Conservation (phyloP, 768 basidiomycete genomes). For the Cystobasidium ongulense region DNA sequence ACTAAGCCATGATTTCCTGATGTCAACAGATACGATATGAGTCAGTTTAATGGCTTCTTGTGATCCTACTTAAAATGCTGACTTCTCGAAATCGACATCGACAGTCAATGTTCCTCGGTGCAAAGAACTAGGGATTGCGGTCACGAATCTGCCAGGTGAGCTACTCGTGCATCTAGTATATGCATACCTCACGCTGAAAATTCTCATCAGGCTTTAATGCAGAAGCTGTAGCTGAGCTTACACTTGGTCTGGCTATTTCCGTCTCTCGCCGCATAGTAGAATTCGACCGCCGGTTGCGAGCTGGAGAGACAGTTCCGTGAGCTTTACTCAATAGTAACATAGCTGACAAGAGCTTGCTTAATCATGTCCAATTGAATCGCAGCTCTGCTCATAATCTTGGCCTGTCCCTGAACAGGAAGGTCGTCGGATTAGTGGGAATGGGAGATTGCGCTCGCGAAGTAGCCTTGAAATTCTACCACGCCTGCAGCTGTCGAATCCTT, state of each 20-base stretch:
- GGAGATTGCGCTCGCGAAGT: slow-evolving; percentile 55
- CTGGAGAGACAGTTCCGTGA: slow-evolving; percentile 11
- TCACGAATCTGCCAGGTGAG: slow-evolving; percentile 24
- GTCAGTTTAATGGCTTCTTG: background rate
- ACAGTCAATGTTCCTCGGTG: slow-evolving; percentile 19
- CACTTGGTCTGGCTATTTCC: slow-evolving; percentile 6
- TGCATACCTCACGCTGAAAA: too few relatives aligned
- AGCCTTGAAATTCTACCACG: slow-evolving; percentile 47
- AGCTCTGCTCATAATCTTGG: slow-evolving; percentile 21
- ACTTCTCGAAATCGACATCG: background rate
- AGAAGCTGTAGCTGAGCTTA: slow-evolving; percentile 26
- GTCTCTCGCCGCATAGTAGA: slow-evolving; percentile 13
- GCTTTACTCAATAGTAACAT: background rate
- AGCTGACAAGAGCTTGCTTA: background rate
- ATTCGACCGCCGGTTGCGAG: slow-evolving; percentile 8
- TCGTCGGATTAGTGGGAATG: slow-evolving; percentile 57
- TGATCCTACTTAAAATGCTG: too few relatives aligned
- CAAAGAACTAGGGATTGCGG: slow-evolving; percentile 19
- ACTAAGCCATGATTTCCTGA: background rate
- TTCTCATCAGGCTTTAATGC: slow-evolving; percentile 21
- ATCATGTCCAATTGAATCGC: background rate
- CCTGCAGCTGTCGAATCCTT: slow-evolving; percentile 17
- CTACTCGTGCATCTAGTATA: background rate
- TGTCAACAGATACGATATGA: slow-evolving; percentile 22
- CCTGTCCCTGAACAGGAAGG: slow-evolving; percentile 50